phyloP scores from a whole-genome alignment of 345 rosid genomes.

The Salix purpurea region DNA sequence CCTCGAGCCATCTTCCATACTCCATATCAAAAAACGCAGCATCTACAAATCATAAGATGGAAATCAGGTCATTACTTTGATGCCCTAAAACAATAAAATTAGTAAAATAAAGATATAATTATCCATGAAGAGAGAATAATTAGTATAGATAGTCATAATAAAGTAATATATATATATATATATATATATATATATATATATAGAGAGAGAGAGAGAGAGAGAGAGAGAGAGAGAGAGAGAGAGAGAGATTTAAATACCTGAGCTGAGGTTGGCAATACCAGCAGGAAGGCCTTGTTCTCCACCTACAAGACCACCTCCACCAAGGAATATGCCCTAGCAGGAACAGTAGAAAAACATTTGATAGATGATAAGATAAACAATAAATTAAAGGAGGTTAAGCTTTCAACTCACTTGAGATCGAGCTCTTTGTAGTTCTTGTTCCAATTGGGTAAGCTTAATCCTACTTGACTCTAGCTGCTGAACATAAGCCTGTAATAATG shows the following conservation, averaged over 20 bases:
- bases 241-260: slow-evolving; percentile 38
- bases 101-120: not conserved
- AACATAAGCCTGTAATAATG: slow-evolving; percentile 70
- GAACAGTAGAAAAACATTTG: not conserved
- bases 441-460: slow-evolving; percentile 85
- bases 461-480: slow-evolving; percentile 95
- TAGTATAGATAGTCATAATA: not conserved
- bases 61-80: not conserved
- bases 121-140: not conserved
- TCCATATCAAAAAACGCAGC: slow-evolving; percentile 85
- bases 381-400: not conserved
- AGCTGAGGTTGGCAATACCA: slow-evolving; percentile 50
- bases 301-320: slow-evolving; percentile 47
- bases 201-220: not conserved
- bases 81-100: not conserved
- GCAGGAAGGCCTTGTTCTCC: slow-evolving; percentile 71
- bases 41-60: slow-evolving; percentile 24
- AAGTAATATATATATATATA: too few relatives aligned
- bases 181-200: too few relatives aligned
- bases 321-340: slow-evolving; percentile 68
- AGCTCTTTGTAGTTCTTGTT: slow-evolving; percentile 90
- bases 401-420: slow-evolving; percentile 61
- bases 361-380: not conserved
- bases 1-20: slow-evolving; percentile 85
- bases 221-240: not conserved